Base-by-base conservation (phyloP, 345 rosid species). In the Eucalyptus cladocalyx region DNA sequence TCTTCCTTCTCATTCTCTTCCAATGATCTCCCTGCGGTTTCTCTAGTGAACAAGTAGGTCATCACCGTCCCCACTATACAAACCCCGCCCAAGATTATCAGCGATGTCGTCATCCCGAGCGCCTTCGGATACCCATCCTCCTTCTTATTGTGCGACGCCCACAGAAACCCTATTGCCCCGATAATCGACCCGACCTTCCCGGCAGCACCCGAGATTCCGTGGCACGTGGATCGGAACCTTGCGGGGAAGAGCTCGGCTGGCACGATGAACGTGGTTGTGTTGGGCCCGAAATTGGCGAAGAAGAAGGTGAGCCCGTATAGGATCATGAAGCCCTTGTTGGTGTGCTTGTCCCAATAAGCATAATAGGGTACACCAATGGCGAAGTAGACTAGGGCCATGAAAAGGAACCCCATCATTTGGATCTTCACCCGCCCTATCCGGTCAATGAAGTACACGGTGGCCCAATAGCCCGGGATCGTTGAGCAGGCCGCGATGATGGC, bases 241-340 rank as follows among this genome's bases (percentile, higher is more conserved):
- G 99, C 96, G 7, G 99, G 99, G 60, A 97, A 97, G 37, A 96
- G 95, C 86, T 97, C 98, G 0, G 98, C 98, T 0, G 99, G 99
- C 60, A 95, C 93, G 2, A 97, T 95, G 87, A 96, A 97, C 2
- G 99, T 96, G 8, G 98, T 96, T 4, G 97, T 93, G 88, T 97
- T 97, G 12, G 98, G 99, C 60, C 99, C 99, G 53, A 95, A 95
- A 90, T 97, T 97, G 65, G 96, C 92, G 51, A 97, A 97, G 95
- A 97, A 97, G 91, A 95, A 96, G 3, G 94, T 91, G 15, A 95
- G 91, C 9, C 93, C 94, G 26, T 95, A 95, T 5, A 96, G 89
- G 86, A 92, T 47, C 87, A 95, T 86, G 88, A 97, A 96, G 3
- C 93, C 95, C 1, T 9, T 24, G 43, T 90, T 58, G 11, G 88